phyloP scores from a whole-genome alignment of 768 basidiomycete genomes.

The Psilocybe subaeruginosa region DNA sequence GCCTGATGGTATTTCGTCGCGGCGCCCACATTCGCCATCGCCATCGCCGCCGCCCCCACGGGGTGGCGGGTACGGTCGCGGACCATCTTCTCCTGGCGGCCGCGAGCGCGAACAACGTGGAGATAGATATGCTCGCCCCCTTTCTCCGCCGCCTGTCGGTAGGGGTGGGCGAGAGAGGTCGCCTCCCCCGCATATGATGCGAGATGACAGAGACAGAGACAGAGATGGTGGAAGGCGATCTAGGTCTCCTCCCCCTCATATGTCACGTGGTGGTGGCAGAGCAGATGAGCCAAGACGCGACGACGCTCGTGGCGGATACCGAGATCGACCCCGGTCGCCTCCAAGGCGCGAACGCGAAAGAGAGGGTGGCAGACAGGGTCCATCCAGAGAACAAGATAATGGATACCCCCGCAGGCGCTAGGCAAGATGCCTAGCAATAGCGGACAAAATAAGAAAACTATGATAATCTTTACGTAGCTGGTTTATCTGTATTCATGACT shows the following conservation, averaged over 20 bases:
- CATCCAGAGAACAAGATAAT: slow-evolving; percentile 21
- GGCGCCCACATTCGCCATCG: slow-evolving; percentile 19
- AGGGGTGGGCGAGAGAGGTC: slow-evolving; percentile 17
- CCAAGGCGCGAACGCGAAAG: slow-evolving; percentile 18
- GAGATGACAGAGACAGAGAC: slow-evolving; percentile 8
- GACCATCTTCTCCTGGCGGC: neutral
- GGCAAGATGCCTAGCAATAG: neutral
- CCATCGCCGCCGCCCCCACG: slow-evolving; percentile 18
- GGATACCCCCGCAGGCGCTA: slow-evolving; percentile 16
- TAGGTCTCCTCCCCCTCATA: slow-evolving; percentile 24
- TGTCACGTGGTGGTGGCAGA: slow-evolving; percentile 12
- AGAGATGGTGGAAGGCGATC: slow-evolving; percentile 17
- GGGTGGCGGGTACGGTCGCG: slow-evolving; percentile 6
- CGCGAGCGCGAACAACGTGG: slow-evolving; percentile 14
- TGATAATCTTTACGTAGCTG: too few relatives aligned
- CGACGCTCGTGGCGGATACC: slow-evolving; percentile 14
- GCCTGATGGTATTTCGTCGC: slow-evolving; percentile 10
- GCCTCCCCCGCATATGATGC: slow-evolving; percentile 27
- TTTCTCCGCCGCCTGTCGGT: slow-evolving; percentile 5
- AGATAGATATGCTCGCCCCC: slow-evolving; percentile 9
- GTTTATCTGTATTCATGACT: too few relatives aligned
- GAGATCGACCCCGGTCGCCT: slow-evolving; percentile 17
- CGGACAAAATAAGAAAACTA: too few relatives aligned
- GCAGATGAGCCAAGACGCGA: slow-evolving; percentile 8
- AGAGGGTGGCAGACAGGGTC: slow-evolving; percentile 8